A percentile compares a stretch with the other conserved stretches of the same genome.
These are phyloP conservation scores for Sesbania bispinosa DNA, from an alignment of 306 rosid genomes.

Conservation along the genomic window DNA sequence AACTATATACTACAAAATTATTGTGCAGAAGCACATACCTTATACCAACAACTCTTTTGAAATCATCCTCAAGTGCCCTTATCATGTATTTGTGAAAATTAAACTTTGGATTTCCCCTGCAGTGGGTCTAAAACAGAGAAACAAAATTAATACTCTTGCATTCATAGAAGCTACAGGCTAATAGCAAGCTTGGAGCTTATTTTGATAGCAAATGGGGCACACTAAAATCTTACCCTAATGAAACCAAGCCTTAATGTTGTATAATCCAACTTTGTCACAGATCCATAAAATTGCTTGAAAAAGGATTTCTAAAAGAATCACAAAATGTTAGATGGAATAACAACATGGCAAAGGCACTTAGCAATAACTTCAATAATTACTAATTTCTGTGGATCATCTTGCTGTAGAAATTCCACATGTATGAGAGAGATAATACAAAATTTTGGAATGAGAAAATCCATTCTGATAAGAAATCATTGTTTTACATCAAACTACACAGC, in stretches of 20 bases:
- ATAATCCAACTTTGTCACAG: conserved; percentile 77
- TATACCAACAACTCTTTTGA: conserved; percentile 85
- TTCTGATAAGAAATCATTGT: not conserved
- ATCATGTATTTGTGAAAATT: conserved; percentile 85
- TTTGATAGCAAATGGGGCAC: not conserved
- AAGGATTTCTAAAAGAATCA: conserved; percentile 63
- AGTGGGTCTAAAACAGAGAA: conserved; percentile 62
- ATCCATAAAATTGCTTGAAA: conserved; percentile 79
- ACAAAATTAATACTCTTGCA: not conserved
- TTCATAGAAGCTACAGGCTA: not conserved
- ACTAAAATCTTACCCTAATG: conserved; percentile 56
- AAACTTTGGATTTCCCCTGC: conserved; percentile 69
- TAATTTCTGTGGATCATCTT: not conserved
- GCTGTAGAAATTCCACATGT: too few relatives aligned
- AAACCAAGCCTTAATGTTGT: conserved; percentile 78
- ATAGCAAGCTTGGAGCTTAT: not conserved
- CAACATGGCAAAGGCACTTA: not conserved
- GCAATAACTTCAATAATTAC: not conserved
- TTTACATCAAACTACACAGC: not conserved
- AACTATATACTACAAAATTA: not conserved
- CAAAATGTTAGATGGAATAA: not conserved
- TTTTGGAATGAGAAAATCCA: not conserved
- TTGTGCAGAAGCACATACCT: conserved; percentile 46
- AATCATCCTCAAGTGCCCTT: conserved; percentile 91
- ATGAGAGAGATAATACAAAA: not conserved